Evolutionary conservation across 2,329 filamentous ascomycete species (phyloP).

Genomic region (Penicillium sp.): DNA sequence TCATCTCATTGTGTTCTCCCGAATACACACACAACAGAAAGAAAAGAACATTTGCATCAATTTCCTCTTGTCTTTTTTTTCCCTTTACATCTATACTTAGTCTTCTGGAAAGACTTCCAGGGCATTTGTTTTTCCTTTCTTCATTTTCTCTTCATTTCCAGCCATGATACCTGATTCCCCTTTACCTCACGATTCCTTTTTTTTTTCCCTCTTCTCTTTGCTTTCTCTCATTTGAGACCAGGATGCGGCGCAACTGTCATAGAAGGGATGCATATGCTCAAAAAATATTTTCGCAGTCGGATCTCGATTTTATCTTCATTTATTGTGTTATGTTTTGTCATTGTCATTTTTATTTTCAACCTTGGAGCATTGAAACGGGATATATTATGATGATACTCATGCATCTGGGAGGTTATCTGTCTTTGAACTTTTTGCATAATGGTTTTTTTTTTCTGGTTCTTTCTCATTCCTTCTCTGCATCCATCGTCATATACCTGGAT

Average conservation of each 20-base stretch:
- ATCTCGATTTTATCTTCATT: constrained; percentile 20
- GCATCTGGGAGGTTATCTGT: constrained; percentile 42
- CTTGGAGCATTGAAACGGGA: constrained; percentile 33
- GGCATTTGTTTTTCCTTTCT: constrained; percentile 4
- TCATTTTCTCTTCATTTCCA: constrained; percentile 11
- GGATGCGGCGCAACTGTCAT: constrained; percentile 39
- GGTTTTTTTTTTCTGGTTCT: constrained; percentile 1
- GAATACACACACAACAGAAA: not conserved
- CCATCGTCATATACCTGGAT: not conserved
- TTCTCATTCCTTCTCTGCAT: constrained; percentile 6
- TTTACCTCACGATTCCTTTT: constrained; percentile 13
- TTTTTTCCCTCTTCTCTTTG: not conserved
- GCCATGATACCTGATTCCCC: constrained; percentile 26
- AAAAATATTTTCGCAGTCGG: constrained; percentile 32
- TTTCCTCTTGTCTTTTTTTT: not conserved
- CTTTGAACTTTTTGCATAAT: constrained; percentile 9
- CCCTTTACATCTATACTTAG: constrained; percentile 2
- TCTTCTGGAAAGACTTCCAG: constrained; percentile 23
- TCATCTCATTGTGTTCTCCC: not conserved
- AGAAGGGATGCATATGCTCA: constrained; percentile 42
- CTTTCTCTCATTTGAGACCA: constrained; percentile 21
- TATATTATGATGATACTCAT: constrained; percentile 36
- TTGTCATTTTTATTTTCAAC: constrained; percentile 22
- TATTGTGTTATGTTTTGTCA: constrained; percentile 11
- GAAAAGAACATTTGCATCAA: not conserved